Evolutionary conservation across 2,329 filamentous ascomycete genomes (phyloP).

Genomic region (Mollisia scopiformis): DNA sequence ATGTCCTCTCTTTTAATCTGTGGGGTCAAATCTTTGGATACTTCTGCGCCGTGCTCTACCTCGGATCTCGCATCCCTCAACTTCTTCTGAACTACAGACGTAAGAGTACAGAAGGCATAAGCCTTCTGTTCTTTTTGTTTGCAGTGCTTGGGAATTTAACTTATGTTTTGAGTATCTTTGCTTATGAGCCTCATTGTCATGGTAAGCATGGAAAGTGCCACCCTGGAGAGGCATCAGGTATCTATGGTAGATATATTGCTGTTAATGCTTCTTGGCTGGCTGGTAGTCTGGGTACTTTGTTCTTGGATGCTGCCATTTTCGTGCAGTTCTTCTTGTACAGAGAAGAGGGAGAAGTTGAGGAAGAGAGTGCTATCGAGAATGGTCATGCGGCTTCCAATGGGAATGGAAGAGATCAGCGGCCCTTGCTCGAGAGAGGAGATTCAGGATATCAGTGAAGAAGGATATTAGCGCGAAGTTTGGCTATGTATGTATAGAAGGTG

Average conservation of each 20-base stretch:
- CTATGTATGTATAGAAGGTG: neutral
- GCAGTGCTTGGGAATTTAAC: constrained; percentile 94
- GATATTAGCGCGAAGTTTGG: neutral
- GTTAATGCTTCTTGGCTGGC: constrained; percentile 91
- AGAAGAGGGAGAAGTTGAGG: constrained; percentile 19
- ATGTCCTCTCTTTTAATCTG: constrained; percentile 67
- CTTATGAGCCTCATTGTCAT: constrained; percentile 76
- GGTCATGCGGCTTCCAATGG: constrained; percentile 6
- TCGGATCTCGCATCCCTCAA: constrained; percentile 88
- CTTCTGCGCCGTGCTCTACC: constrained; percentile 85
- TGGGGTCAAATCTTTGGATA: constrained; percentile 93
- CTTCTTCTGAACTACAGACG: constrained; percentile 89
- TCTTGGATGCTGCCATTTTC: constrained; percentile 86
- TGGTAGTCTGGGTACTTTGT: constrained; percentile 84
- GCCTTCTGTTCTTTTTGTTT: constrained; percentile 94
- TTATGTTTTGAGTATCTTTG: constrained; percentile 89
- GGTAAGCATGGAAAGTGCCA: constrained; percentile 51
- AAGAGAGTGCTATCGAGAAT: constrained; percentile 9
- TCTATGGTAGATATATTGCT: constrained; percentile 82
- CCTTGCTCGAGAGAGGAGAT: constrained; percentile 28
- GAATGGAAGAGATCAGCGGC: constrained; percentile 20
- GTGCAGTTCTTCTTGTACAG: constrained; percentile 88
- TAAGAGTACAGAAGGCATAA: constrained; percentile 91
- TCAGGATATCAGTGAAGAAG: constrained; percentile 5
- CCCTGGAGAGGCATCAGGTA: constrained; percentile 62